Percentiles rank a stretch among this genome's conserved stretches.
Conservation (phyloP, 768 basidiomycete genomes). For the Tylopilus sp. region DNA sequence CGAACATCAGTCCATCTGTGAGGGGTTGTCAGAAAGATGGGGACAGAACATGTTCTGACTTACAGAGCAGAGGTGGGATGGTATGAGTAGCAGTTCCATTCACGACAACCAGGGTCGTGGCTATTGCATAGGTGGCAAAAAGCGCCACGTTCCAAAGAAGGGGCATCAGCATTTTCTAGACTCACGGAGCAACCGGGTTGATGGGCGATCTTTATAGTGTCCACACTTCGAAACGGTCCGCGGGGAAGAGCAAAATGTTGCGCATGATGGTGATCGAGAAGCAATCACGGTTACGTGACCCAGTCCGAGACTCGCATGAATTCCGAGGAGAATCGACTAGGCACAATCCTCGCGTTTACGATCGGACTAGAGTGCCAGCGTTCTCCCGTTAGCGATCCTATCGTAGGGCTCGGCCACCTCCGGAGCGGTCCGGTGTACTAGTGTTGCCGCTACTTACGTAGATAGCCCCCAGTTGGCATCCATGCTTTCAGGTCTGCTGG, state of each 20-base stretch:
- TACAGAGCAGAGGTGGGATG: conserved; percentile 52
- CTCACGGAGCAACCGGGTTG: not conserved
- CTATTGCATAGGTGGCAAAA: conserved; percentile 3
- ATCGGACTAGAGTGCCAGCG: too few relatives aligned
- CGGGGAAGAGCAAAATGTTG: not conserved
- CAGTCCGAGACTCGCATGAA: conserved; percentile 1
- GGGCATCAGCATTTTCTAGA: conserved; percentile 15
- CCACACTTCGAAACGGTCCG: not conserved
- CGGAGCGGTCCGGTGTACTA: too few relatives aligned
- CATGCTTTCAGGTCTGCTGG: too few relatives aligned
- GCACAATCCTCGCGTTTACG: too few relatives aligned
- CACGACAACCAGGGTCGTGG: conserved; percentile 37
- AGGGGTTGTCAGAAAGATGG: not conserved
- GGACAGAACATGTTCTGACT: conserved; percentile 16
- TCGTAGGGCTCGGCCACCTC: too few relatives aligned
- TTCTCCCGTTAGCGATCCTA: too few relatives aligned
- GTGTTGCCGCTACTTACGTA: too few relatives aligned
- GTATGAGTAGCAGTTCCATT: conserved; percentile 46
- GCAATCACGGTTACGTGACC: not conserved
- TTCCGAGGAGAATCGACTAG: too few relatives aligned
- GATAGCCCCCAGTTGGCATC: too few relatives aligned
- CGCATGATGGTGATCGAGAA: conserved; percentile 8
- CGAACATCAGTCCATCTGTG: conserved; percentile 59
- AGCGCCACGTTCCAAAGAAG: too few relatives aligned
- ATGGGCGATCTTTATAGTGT: conserved; percentile 4